Evolutionary conservation across 345 rosid species (phyloP).

Genomic region (Theobroma cacao): DNA sequence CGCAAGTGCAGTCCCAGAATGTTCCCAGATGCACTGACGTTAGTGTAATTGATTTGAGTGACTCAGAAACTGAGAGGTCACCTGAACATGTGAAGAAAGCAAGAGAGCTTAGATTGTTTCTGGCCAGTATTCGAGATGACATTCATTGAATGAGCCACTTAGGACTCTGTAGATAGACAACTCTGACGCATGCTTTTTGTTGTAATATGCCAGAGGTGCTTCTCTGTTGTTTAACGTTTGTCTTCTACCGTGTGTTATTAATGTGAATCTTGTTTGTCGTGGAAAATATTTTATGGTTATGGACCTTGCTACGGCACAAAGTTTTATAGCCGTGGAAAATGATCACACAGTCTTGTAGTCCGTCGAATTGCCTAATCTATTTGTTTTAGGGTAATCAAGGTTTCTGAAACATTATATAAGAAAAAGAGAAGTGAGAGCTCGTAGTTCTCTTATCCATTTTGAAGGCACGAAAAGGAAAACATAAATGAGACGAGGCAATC

Average conservation of each 20-base stretch:
- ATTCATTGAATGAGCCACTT: constrained; percentile 24
- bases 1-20: constrained; percentile 18
- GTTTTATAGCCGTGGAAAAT: no score
- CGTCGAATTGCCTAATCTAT: no score
- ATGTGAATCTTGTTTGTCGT: neutral
- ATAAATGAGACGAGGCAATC: neutral
- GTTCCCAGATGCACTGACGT: constrained; percentile 29
- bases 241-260: neutral
- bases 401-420: neutral
- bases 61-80: constrained; percentile 61
- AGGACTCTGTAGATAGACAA: neutral
- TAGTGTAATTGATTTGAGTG: constrained; percentile 60
- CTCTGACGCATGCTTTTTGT: neutral
- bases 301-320: no score
- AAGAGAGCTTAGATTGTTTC: constrained; percentile 60
- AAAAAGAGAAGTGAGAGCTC: no score
- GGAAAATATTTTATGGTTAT: no score
- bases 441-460: neutral
- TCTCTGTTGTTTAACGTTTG: neutral
- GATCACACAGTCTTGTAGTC: no score
- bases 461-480: neutral
- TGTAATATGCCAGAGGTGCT: neutral
- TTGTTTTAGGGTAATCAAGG: no score
- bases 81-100: constrained; percentile 62
- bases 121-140: constrained; percentile 52